A percentile compares a stretch with the other conserved stretches of the same genome.
phyloP scores from a whole-genome alignment of 2,329 filamentous ascomycete genomes.

The Aureobasidium uvarum region DNA sequence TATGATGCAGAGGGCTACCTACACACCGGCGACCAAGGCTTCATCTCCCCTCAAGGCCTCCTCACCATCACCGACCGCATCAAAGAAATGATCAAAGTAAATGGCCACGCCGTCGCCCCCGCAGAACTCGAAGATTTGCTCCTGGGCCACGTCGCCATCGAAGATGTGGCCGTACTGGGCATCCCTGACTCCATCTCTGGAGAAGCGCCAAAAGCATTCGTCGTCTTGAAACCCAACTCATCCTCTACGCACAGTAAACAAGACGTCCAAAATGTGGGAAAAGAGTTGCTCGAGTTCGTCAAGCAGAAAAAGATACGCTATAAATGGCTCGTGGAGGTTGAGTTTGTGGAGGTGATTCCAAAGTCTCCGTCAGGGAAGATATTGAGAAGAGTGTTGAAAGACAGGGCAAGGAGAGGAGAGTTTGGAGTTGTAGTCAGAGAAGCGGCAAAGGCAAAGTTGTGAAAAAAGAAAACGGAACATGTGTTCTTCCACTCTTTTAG shows the following conservation, averaged over 20 bases:
- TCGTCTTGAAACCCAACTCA: slow-evolving; percentile 47
- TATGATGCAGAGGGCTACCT: slow-evolving; percentile 53
- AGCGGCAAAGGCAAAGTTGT: slow-evolving; percentile 38
- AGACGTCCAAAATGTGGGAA: slow-evolving; percentile 37
- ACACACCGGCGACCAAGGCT: slow-evolving; percentile 59
- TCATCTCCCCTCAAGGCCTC: slow-evolving; percentile 56
- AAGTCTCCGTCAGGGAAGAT: slow-evolving; percentile 77
- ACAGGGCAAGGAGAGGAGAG: slow-evolving; percentile 42
- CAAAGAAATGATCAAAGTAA: slow-evolving; percentile 69
- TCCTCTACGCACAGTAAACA: slow-evolving; percentile 24
- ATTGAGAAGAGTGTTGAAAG: slow-evolving; percentile 59
- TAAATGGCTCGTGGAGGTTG: slow-evolving; percentile 65
- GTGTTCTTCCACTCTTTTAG: too few species aligned
- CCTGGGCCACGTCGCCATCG: slow-evolving; percentile 57
- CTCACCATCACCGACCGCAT: slow-evolving; percentile 61
- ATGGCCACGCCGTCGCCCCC: slow-evolving; percentile 61
- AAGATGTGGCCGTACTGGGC: slow-evolving; percentile 58
- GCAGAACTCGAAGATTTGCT: slow-evolving; percentile 63
- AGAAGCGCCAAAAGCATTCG: slow-evolving; percentile 58
- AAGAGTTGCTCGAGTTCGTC: slow-evolving; percentile 59
- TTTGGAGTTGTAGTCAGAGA: slow-evolving; percentile 38
- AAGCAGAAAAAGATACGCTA: slow-evolving; percentile 65
- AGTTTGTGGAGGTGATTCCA: slow-evolving; percentile 65
- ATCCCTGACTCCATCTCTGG: slow-evolving; percentile 56
- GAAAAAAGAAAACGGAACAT: not conserved